phyloP scores from a whole-genome alignment of 2,329 filamentous ascomycete species.

The Neonectria punicea region DNA sequence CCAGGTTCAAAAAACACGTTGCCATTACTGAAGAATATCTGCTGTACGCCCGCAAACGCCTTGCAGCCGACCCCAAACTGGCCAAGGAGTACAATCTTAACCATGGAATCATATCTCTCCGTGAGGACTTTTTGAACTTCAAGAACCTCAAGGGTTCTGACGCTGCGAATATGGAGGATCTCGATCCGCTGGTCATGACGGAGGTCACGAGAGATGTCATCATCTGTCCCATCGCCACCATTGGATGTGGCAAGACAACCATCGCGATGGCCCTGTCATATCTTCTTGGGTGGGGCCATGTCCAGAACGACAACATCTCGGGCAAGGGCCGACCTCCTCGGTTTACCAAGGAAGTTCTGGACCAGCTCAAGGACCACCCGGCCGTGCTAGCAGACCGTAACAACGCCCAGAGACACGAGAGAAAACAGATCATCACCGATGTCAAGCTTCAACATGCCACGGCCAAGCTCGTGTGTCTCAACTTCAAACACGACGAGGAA shows the following conservation, averaged over 20 bases:
- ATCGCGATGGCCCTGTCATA: slow-evolving; percentile 82
- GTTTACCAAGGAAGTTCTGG: slow-evolving; percentile 78
- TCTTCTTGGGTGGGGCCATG: slow-evolving; percentile 90
- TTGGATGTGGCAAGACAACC: slow-evolving; percentile 97
- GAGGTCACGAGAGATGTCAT: slow-evolving; percentile 76
- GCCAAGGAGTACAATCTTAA: slow-evolving; percentile 82
- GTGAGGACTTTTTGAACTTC: slow-evolving; percentile 86
- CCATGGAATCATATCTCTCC: slow-evolving; percentile 92
- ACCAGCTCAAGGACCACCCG: slow-evolving; percentile 69
- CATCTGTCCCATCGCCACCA: slow-evolving; percentile 89
- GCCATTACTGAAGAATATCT: slow-evolving; percentile 94
- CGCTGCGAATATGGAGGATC: slow-evolving; percentile 79
- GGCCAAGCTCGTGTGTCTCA: slow-evolving; percentile 82
- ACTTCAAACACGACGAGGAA: slow-evolving; percentile 87
- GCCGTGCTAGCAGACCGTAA: slow-evolving; percentile 94
- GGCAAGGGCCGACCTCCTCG: slow-evolving; percentile 79
- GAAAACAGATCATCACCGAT: slow-evolving; percentile 87
- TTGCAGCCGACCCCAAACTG: slow-evolving; percentile 75
- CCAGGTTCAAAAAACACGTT: slow-evolving; percentile 85
- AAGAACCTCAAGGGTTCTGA: slow-evolving; percentile 89
- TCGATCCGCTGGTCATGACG: slow-evolving; percentile 56
- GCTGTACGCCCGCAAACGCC: slow-evolving; percentile 78
- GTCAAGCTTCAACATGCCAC: slow-evolving; percentile 70
- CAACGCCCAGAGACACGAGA: slow-evolving; percentile 89
- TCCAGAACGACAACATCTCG: slow-evolving; percentile 96